Conservation (phyloP, 2,329 filamentous ascomycete genomes). For the Thelonectria discophora region DNA sequence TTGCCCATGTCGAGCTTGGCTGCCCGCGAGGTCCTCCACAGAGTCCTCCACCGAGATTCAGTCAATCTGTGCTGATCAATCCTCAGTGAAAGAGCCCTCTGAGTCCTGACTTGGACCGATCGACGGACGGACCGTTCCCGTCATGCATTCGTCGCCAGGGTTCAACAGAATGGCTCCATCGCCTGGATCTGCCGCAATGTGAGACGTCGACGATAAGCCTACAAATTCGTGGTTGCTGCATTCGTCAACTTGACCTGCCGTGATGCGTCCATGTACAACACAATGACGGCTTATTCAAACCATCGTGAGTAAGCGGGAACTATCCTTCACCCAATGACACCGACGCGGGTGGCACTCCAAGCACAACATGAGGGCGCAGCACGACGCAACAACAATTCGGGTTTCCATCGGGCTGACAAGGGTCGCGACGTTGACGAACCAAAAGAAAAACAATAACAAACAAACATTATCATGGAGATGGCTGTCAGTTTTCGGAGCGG, state of each 20-base stretch:
- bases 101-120: constrained; percentile 7
- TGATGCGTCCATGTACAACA: background rate
- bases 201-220: too few relatives aligned
- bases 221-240: background rate
- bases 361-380: constrained; percentile 24
- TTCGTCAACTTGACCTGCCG: background rate
- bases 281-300: background rate
- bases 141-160: too few relatives aligned
- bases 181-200: background rate
- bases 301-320: constrained; percentile 21
- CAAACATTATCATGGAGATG: constrained; percentile 3
- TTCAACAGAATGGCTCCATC: too few relatives aligned
- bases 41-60: constrained; percentile 19
- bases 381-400: background rate
- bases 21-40: constrained; percentile 13
- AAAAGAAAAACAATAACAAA: constrained; percentile 10
- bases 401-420: constrained; percentile 4
- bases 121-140: background rate
- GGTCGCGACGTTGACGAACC: background rate
- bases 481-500: constrained; percentile 1
- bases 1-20: constrained; percentile 25
- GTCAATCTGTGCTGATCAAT: constrained; percentile 13
- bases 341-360: constrained; percentile 19
- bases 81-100: constrained; percentile 6
- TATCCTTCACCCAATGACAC: constrained; percentile 7